Percentiles rank a stretch among this genome's conserved stretches.
These are phyloP conservation scores for Alternaria burnsii DNA, from an alignment of 2,329 filamentous ascomycete species.

Conservation along the genomic window DNA sequence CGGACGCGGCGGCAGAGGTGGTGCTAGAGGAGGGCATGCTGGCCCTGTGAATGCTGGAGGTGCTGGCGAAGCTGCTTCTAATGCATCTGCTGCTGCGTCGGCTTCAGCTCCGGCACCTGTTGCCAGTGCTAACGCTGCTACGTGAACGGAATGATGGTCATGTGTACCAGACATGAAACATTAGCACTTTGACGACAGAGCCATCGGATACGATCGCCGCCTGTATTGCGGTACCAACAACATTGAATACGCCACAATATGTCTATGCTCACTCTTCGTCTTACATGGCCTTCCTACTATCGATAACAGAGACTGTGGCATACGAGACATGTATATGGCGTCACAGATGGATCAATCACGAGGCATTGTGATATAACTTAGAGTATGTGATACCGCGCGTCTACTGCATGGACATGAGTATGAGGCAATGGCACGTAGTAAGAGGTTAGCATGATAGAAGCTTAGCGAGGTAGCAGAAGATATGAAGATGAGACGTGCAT, in stretches of 20 bases:
- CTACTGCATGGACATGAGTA: background rate
- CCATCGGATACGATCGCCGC: background rate
- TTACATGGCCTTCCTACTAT: constrained; percentile 1
- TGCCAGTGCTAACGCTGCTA: constrained; percentile 17
- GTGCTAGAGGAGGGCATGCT: constrained; percentile 39
- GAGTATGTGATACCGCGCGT: background rate
- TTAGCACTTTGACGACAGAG: background rate
- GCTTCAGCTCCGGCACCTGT: constrained; percentile 16
- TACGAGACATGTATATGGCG: background rate
- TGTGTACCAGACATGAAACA: background rate
- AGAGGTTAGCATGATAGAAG: background rate
- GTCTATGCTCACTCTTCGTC: background rate
- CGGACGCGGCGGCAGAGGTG: constrained; percentile 46
- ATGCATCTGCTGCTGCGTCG: background rate
- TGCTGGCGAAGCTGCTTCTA: constrained; percentile 20
- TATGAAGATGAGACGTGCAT: background rate
- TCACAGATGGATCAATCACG: accelerated
- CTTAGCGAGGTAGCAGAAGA: background rate
- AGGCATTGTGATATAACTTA: background rate
- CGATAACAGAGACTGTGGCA: background rate
- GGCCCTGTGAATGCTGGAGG: constrained; percentile 17
- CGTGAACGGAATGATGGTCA: background rate
- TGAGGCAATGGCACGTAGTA: background rate
- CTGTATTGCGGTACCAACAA: background rate
- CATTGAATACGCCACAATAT: background rate